Evolutionary conservation across 768 basidiomycete species (phyloP), one percentile per base, ranked within the genome.

Genomic region (Tubosaeta sp.): DNA sequence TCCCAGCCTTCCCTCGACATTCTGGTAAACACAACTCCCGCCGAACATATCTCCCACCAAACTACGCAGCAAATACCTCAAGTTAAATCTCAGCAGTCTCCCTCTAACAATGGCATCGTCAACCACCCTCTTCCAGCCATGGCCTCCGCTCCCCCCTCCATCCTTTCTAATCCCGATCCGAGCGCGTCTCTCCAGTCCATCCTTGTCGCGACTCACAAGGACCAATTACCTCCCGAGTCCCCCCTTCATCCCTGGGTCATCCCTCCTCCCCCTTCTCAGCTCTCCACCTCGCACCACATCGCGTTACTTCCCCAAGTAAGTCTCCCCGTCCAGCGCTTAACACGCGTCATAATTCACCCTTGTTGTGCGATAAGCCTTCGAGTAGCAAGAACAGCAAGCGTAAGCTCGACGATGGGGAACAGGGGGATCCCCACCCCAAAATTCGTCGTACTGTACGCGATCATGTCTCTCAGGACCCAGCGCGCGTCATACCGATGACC

Each of bases 361-460:
- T 59, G 54, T 45, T 27, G 21, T 51, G 38, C 61, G 57, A 57
- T 58, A 55, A 58, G 55, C 62, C 67, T 16, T 64, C 67, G 7
- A 57, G 71, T 49, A 63, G 62, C 46, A 73, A 81, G 32, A 74
- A 77, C 30, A 75, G 76, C 36, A 91, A 91, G 70, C 87, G 89
- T 56, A 90, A 90, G 67, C 73, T 88, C 19, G 88, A 90, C 34
- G 69, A 75, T 44, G 78, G 79, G 14, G 71, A 79, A 5, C 78
- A 79, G 30, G 73, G 79, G 3, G 86, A 88, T 55, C 69, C 72
- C 24, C 87, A 90, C 58, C 77, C 73, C 58, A 91, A 91, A 76
- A 90, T 90, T 64, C 81, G 89, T 51, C 85, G 89, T 61, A 87
- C 88, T 58, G 86, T 90, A 44, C 85, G 85, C 68, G 86, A 90